Conservation (phyloP, 192 early-diverging fungal species). For the Geosiphon pyriformis region DNA sequence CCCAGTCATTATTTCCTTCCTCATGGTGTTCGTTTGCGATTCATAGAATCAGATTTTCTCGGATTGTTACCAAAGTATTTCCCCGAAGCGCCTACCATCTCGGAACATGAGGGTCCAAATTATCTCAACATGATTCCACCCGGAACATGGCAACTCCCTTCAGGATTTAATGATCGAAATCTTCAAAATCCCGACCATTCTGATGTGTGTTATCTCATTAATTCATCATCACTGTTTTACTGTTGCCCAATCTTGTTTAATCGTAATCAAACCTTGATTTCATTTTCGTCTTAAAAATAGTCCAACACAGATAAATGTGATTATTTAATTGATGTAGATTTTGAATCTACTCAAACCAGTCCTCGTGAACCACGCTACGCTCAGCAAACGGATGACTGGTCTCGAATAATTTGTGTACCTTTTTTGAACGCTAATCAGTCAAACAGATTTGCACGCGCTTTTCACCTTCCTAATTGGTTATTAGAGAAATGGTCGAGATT, state of each 20-base stretch:
- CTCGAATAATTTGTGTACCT: conserved; percentile 43
- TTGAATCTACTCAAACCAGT: conserved; percentile 22
- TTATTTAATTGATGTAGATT: conserved; percentile 60
- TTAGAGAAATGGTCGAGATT: neutral
- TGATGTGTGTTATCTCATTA: conserved; percentile 39
- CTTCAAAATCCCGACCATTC: conserved; percentile 50
- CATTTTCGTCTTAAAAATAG: conserved; percentile 28
- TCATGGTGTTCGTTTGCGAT: conserved; percentile 57
- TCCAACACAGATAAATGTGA: conserved; percentile 46
- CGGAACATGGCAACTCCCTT: conserved; percentile 36
- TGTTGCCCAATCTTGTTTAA: no score
- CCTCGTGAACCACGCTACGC: conserved; percentile 43
- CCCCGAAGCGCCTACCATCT: conserved; percentile 31
- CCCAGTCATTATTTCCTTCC: conserved; percentile 91
- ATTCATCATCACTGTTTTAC: conserved; percentile 5
- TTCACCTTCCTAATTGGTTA: conserved; percentile 37
- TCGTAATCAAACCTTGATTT: neutral
- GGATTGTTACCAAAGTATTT: conserved; percentile 86
- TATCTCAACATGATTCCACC: neutral
- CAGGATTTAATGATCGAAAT: conserved; percentile 66
- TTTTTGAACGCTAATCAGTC: conserved; percentile 54
- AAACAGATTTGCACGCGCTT: conserved; percentile 36
- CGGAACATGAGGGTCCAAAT: conserved; percentile 3
- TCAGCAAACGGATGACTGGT: conserved; percentile 45
- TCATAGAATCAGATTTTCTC: conserved; percentile 63